phyloP scores from a whole-genome alignment of 129 eudicot species.

The Escallonia rubra region DNA sequence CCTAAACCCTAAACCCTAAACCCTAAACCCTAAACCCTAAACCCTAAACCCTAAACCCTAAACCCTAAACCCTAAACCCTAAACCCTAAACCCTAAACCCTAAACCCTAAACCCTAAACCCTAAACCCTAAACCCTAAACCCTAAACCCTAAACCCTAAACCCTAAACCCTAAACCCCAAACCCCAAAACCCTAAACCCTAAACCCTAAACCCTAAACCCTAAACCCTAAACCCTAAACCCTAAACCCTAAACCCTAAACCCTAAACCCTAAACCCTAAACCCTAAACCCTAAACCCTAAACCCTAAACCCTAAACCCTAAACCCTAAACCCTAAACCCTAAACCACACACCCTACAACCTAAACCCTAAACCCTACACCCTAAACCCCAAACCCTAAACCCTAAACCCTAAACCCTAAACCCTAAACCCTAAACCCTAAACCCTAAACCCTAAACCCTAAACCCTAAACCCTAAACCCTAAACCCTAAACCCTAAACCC shows the following conservation, averaged over 20 bases:
- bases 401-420: constrained; percentile 20
- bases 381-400: constrained; percentile 13
- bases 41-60: no score
- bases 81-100: constrained; percentile 19
- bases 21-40: constrained; percentile 30
- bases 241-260: not conserved
- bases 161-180: no score
- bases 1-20: constrained; percentile 20
- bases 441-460: constrained; percentile 23
- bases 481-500: constrained; percentile 27
- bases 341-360: constrained; percentile 13
- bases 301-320: constrained; percentile 14
- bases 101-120: constrained; percentile 21
- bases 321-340: constrained; percentile 14
- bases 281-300: constrained; percentile 17
- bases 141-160: constrained; percentile 13
- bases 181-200: constrained; percentile 8
- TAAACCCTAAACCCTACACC: constrained; percentile 12
- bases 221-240: not conserved
- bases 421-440: constrained; percentile 26
- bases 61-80: no score
- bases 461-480: constrained; percentile 32
- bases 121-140: constrained; percentile 15
- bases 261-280: not conserved
- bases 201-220: constrained; percentile 12